These are phyloP conservation scores for Bipolaris gigantea DNA, from an alignment of 2,329 filamentous ascomycete genomes.

Conservation along the genomic window DNA sequence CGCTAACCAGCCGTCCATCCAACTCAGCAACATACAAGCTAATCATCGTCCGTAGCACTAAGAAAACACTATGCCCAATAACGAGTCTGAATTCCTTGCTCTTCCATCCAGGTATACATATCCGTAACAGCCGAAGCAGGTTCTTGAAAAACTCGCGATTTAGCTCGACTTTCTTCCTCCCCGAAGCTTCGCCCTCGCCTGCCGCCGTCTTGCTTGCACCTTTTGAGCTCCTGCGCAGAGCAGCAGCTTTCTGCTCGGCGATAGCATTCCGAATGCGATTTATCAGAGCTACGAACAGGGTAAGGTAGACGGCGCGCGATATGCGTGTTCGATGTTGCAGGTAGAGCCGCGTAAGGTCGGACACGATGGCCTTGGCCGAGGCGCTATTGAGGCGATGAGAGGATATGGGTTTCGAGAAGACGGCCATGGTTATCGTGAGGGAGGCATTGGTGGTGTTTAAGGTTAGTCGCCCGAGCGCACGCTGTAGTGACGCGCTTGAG, in stretches of 20 bases:
- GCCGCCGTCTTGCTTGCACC: conserved; percentile 43
- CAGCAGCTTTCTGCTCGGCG: conserved; percentile 87
- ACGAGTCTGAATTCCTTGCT: conserved; percentile 86
- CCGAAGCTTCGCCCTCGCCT: conserved; percentile 43
- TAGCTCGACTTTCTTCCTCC: conserved; percentile 81
- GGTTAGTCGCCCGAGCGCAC: neutral
- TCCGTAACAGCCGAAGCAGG: conserved; percentile 74
- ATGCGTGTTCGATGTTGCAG: conserved; percentile 46
- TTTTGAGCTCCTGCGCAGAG: conserved; percentile 59
- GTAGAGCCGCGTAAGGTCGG: conserved; percentile 44
- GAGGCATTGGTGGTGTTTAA: conserved; percentile 20
- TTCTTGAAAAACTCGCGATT: conserved; percentile 85
- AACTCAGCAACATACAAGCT: conserved; percentile 95
- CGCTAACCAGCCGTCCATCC: conserved; percentile 91
- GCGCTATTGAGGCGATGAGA: conserved; percentile 35
- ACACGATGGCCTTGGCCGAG: conserved; percentile 42
- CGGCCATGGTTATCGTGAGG: conserved; percentile 42
- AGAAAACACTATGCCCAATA: conserved; percentile 88
- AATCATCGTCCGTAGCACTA: conserved; percentile 87
- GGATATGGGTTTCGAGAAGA: conserved; percentile 46
- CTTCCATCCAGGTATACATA: conserved; percentile 87
- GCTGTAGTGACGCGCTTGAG: conserved; percentile 6
- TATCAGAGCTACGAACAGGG: conserved; percentile 47
- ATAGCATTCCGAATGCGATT: conserved; percentile 91
- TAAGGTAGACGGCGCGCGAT: conserved; percentile 48